Evolutionary conservation across 78 protist genomes (phyloP), one percentile per base, ranked within the genome.

Genomic region (Speleostelium caveatum): DNA sequence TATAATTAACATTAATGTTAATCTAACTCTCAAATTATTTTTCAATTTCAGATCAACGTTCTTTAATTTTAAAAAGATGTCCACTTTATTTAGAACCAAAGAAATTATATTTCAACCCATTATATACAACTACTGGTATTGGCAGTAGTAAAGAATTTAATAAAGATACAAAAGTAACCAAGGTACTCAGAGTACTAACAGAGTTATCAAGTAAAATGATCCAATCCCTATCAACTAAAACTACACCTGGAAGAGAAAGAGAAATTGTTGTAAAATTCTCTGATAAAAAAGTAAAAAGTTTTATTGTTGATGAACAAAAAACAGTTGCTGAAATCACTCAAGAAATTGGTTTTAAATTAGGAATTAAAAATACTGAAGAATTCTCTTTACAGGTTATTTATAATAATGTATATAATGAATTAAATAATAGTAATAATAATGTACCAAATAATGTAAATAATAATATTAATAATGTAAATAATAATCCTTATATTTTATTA

Each of bases 351-450:
- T 33, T 36, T 39, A 39, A 75, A 62, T 73, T 88, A 19, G 94
- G 94, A 6, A 88, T 88, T 39, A 88, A 75, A 26, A 88, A 88
- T 72, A 72, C 94, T 5, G 94, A 88, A 36, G 94, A 88, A 22
- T 88, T 88, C 36, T 88, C 94, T 16, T 71, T 88, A 42, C 94
- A 88, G 51, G 24, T 78, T 35, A 36, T 69, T 39, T 41, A 26
- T 30, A 68, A 49, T 68, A 6, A 68, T 24, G 10, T 10, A 12
- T 14, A 45, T 45, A 22, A 26, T 14, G n/a, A 33, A n/a, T 30
- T 12, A 26, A 73, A 72, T 72, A 72, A 72, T 72, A 69, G 28
- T 69, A 69, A 49, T 49, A 71, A 49, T 51, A 71, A 4, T 33
- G 58, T 38, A 58, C 53, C 35, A 58, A 38, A 28, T 33, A 3